Base-by-base conservation (phyloP, 1,139 yeast genomes). In the Nakaseomyces nivariensis region DNA sequence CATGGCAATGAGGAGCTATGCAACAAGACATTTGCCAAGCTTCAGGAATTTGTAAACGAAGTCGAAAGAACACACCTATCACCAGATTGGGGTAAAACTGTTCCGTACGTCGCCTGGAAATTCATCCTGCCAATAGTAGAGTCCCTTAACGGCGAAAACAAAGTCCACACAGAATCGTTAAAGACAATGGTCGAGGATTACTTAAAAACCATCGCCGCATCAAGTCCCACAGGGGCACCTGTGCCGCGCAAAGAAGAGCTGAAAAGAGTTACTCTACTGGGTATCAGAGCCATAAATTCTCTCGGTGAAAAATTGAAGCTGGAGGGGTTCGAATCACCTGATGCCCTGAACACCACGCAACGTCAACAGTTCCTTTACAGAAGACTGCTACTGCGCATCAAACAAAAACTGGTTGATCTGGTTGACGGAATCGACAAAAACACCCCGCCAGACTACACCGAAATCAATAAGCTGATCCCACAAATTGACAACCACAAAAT, bases 221-320 rank as follows among this genome's bases (percentile, higher is more conserved):
- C 22, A 17, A 17, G 3, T 17, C 22, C 22, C 22, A 17, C 22
- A 17, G 22, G 22, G 22, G 22, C 22, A 17, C 22, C 22, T 17
- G 22, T 3, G 22, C 22, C 22, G 22, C 22, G 22, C 22, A 17
- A 3, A 17, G 22, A 17, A 17, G 22, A 17, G 22, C 22, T 17
- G 22, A 38, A 38, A 25, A 24, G 42, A n/a, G 49, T 62, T 27
- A 54, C 53, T 29, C 49, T 63, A 26, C 63, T 58, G 37, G 55
- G 55, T n/a, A 55, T 60, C 22, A 52, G 65, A 33, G 50, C 60
- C 22, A 45, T 61, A 3, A 57, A 54, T 6, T 31, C 44, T 2
- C 49, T 59, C 29, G 49, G 56, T 8, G 54, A 52, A 4, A 32
- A 46, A 25, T 51, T 54, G 47, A 54, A 37, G 34, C 49, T 48